Conservation (phyloP, 2,329 filamentous ascomycete genomes). For the Fusarium papillatum region DNA sequence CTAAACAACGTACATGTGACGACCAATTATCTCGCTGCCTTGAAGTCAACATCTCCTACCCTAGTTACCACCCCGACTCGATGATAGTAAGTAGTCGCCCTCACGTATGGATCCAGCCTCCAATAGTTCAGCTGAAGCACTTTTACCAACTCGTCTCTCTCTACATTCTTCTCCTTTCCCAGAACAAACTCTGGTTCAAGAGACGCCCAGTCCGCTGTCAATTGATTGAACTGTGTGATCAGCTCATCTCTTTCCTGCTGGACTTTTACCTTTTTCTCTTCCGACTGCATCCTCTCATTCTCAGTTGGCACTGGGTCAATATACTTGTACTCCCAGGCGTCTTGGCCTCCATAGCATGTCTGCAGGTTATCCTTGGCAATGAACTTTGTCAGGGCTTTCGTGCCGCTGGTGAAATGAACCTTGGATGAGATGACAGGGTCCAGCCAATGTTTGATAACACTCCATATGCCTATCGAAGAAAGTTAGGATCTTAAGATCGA, state of each 20-base stretch:
- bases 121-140: conserved; percentile 74
- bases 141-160: conserved; percentile 63
- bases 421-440: conserved; percentile 82
- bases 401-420: conserved; percentile 76
- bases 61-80: conserved; percentile 30
- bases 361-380: conserved; percentile 68
- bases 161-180: conserved; percentile 15
- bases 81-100: conserved; percentile 57
- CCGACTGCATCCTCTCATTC: conserved; percentile 59
- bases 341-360: conserved; percentile 75
- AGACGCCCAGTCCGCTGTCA: conserved; percentile 30
- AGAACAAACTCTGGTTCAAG: not conserved
- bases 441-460: conserved; percentile 81
- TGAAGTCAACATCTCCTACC: conserved; percentile 34
- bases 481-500: not conserved
- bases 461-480: conserved; percentile 57
- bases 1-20: not conserved
- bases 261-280: conserved; percentile 59
- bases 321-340: conserved; percentile 76
- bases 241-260: conserved; percentile 65
- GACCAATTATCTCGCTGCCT: conserved; percentile 28
- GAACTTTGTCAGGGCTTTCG: conserved; percentile 72
- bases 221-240: conserved; percentile 66
- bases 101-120: conserved; percentile 77
- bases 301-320: conserved; percentile 71